A percentile compares a stretch with the other conserved stretches of the same genome.
Evolutionary conservation across 768 basidiomycete genomes (phyloP).

Genomic region (Psilocybe cyanescens): DNA sequence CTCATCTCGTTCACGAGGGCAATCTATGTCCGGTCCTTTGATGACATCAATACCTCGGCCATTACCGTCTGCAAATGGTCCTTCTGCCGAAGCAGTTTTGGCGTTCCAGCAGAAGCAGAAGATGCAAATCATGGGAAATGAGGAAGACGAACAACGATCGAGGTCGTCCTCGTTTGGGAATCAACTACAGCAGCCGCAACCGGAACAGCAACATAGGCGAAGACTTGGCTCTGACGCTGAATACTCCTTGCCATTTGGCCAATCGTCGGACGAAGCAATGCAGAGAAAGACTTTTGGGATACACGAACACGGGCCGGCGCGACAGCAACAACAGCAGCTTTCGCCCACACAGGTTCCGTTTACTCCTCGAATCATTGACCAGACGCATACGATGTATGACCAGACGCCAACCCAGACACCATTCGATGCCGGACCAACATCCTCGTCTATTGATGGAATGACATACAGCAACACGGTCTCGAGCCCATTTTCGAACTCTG

Average conservation of each 20-base stretch:
- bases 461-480: conserved; percentile 16
- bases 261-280: not conserved
- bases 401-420: conserved; percentile 16
- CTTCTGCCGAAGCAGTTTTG: conserved; percentile 13
- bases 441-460: conserved; percentile 6
- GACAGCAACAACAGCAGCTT: conserved; percentile 25
- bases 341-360: conserved; percentile 9
- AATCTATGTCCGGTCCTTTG: conserved; percentile 10
- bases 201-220: not conserved
- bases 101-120: conserved; percentile 21
- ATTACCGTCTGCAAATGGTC: conserved; percentile 2
- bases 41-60: conserved; percentile 15
- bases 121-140: conserved; percentile 1
- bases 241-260: conserved; percentile 9
- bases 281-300: conserved; percentile 11
- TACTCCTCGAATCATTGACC: conserved; percentile 7
- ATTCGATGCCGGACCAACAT: conserved; percentile 12
- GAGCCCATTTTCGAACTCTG: conserved; percentile 31
- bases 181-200: conserved; percentile 12
- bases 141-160: conserved; percentile 24
- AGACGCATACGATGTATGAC: conserved; percentile 19
- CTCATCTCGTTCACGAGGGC: conserved; percentile 9
- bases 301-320: conserved; percentile 10
- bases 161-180: conserved; percentile 30
- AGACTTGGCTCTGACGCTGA: conserved; percentile 5